Evolutionary conservation across 352 stramenopile species (phyloP), one percentile per base, ranked within the genome.

Genomic region (Achlya hypogyna): DNA sequence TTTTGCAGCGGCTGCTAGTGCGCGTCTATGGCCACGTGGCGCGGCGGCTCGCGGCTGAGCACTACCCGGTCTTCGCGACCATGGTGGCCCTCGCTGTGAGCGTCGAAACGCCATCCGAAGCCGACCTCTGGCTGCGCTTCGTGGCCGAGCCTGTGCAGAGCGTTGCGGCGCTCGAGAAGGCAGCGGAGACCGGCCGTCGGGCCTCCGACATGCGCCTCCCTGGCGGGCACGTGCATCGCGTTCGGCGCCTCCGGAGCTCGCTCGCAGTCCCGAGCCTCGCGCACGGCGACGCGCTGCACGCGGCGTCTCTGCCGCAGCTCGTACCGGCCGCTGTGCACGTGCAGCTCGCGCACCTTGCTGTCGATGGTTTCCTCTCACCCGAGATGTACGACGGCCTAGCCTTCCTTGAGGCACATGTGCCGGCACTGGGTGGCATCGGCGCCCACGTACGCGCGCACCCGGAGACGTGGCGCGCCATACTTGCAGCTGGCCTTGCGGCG

Each of bases 381-480:
- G 60, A 58, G 2, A 67, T 67, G 60, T 67, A 43, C 28, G 40
- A 28, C 8, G 28, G 47, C 10, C 23, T 67, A 18, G 12, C 8
- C 5, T n/a, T 38, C n/a, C 28, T 67, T 2, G 60, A 67, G 35
- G 22, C 40, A 5, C 23, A 51, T 9, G 9, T 43, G 16, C 31
- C 40, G 2, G 60, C 40, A 20, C 43, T 49, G 4, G n/a, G 29
- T 3, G 60, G 60, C 51, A 1, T 67, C 8, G 22, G 16, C 20
- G 9, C 12, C 5, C 40, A 59, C 16, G 45, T 67, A 27, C 60
- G 32, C 0, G 9, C 14, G 10, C 12, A 67, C 34, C 12, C 31
- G 16, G n/a, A 20, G 4, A 5, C n/a, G 25, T 67, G 60, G 60
- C 60, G 28, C 5, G 5, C 28, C 5, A 51, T 2, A 43, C 12